A percentile compares a stretch with the other conserved stretches of the same genome.
These are phyloP conservation scores for Citrus mangshanensis DNA, from an alignment of 345 rosid genomes.

Conservation along the genomic window DNA sequence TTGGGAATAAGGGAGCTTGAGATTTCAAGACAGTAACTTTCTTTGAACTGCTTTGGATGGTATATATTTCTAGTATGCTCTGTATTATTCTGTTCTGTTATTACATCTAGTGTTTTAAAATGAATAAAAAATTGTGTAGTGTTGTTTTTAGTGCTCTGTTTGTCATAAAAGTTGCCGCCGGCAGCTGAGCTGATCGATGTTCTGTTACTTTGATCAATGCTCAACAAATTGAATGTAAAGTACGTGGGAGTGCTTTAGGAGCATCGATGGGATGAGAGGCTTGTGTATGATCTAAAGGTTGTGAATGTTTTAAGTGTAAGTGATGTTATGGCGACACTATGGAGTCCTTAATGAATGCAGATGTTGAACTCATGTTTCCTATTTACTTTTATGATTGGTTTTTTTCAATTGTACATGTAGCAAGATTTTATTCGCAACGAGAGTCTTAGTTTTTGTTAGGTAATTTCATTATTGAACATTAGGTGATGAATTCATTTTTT, in stretches of 20 bases:
- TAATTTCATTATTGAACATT: too few species aligned
- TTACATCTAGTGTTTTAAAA: too few species aligned
- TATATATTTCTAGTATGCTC: too few species aligned
- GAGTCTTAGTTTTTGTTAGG: background rate
- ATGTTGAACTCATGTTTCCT: background rate
- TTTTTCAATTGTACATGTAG: too few species aligned
- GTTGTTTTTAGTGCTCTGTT: too few species aligned
- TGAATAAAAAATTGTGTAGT: too few species aligned
- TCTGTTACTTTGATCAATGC: background rate
- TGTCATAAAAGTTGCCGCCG: background rate
- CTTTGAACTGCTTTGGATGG: too few species aligned
- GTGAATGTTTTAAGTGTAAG: background rate
- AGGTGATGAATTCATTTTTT: background rate
- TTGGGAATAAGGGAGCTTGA: background rate
- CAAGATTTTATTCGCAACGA: too few species aligned
- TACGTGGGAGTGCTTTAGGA: background rate
- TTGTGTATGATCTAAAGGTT: background rate
- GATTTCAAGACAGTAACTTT: too few species aligned
- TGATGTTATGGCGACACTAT: background rate
- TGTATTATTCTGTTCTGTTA: too few species aligned
- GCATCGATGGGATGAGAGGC: background rate
- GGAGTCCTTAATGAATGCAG: background rate
- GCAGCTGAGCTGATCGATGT: background rate
- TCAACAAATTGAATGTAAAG: background rate
- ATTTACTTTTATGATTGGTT: background rate